Percentiles rank a stretch among this genome's conserved stretches.
Evolutionary conservation across 257 asterid species (phyloP).

Genomic region (Haberlea rhodopensis): DNA sequence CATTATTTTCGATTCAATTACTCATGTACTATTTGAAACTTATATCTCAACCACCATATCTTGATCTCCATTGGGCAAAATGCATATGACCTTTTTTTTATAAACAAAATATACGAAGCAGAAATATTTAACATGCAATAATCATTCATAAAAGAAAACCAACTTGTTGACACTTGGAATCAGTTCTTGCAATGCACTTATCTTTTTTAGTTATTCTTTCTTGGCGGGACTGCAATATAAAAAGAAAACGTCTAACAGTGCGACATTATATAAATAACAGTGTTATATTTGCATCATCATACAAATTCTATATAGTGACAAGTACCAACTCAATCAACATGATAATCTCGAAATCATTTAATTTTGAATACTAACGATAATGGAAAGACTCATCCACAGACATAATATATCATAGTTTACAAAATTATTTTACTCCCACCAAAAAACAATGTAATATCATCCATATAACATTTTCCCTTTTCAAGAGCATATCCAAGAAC

Average conservation of each 20-base stretch:
- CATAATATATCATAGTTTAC: too few species aligned
- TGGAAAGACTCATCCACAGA: neutral
- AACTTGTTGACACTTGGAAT: conserved; percentile 96
- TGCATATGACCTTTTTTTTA: too few species aligned
- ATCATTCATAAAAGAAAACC: too few species aligned
- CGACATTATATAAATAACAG: too few species aligned
- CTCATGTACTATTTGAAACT: too few species aligned
- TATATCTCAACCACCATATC: too few species aligned
- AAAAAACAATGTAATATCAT: conserved; percentile 10
- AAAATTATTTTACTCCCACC: conserved; percentile 8
- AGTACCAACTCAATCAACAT: conserved; percentile 14
- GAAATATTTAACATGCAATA: too few species aligned
- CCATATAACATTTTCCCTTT: conserved; percentile 17
- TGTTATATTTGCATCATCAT: neutral
- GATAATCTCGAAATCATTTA: too few species aligned
- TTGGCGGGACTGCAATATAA: conserved; percentile 63
- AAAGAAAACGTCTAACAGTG: conserved; percentile 15
- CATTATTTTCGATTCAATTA: too few species aligned
- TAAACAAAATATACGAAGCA: too few species aligned
- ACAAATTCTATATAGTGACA: too few species aligned
- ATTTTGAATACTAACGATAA: neutral
- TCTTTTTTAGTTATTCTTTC: conserved; percentile 94
- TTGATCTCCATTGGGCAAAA: too few species aligned
- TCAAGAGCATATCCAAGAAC: conserved; percentile 1
- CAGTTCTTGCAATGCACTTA: conserved; percentile 92